Evolutionary conservation across 179 eudicot genomes (phyloP).

Genomic region (Heliamphora pulchella): DNA sequence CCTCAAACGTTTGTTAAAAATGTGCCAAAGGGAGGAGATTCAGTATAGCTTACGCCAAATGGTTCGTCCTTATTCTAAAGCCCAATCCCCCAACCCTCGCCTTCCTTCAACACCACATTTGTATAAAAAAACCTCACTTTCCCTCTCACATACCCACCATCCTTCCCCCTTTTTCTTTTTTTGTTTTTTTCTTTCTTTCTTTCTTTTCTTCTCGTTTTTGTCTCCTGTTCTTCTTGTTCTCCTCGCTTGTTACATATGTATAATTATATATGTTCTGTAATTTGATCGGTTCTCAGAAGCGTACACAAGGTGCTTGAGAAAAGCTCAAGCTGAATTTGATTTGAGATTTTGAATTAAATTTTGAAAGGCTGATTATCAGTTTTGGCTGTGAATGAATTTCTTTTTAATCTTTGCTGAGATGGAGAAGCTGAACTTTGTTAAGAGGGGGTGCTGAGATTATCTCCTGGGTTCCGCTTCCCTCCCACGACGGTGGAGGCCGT

Average conservation of each 20-base stretch:
- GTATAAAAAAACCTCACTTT: slow-evolving; percentile 59
- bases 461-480: slow-evolving; percentile 86
- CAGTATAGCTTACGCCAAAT: slow-evolving; percentile 81
- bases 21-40: slow-evolving; percentile 57
- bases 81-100: background rate
- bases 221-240: background rate
- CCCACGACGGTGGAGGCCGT: slow-evolving; percentile 93
- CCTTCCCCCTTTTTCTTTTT: background rate
- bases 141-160: slow-evolving; percentile 19
- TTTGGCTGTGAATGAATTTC: background rate
- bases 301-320: background rate
- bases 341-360: background rate
- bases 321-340: slow-evolving; percentile 14
- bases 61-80: slow-evolving; percentile 12
- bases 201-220: slow-evolving; percentile 7
- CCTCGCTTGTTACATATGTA: background rate
- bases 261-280: background rate
- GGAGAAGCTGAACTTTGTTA: slow-evolving; percentile 53
- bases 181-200: background rate
- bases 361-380: background rate
- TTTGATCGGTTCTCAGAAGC: background rate
- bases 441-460: slow-evolving; percentile 58
- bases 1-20: slow-evolving; percentile 18
- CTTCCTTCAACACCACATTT: slow-evolving; percentile 20
- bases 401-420: slow-evolving; percentile 9